Evolutionary conservation across 176 grass and related monocot genomes (phyloP).

Genomic region (Bromus sterilis): DNA sequence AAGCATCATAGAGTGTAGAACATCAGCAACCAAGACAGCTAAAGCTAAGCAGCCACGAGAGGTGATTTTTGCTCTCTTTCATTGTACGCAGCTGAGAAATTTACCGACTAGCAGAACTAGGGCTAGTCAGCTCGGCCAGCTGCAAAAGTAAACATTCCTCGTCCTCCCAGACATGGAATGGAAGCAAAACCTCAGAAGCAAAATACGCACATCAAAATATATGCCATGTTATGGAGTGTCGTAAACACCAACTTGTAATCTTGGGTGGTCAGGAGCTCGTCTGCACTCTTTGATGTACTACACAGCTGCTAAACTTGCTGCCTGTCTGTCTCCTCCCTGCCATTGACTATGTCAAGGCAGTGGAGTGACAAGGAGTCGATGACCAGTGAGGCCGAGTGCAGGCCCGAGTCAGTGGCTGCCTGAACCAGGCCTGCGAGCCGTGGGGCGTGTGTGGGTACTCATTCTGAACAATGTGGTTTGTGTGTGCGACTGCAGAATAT

Average conservation of each 20-base stretch:
- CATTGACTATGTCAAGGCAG: too few relatives aligned
- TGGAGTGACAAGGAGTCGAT: too few relatives aligned
- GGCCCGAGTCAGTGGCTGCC: too few relatives aligned
- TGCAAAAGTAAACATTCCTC: constrained; percentile 8
- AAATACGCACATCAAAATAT: not conserved
- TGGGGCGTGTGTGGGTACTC: too few relatives aligned
- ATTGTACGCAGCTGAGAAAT: constrained; percentile 43
- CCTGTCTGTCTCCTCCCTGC: too few relatives aligned
- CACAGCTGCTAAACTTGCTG: constrained; percentile 38
- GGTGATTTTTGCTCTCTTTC: constrained; percentile 57
- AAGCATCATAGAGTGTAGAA: too few relatives aligned
- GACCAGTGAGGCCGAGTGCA: too few relatives aligned
- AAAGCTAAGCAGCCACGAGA: constrained; percentile 43
- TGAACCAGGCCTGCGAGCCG: too few relatives aligned
- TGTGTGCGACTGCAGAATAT: too few relatives aligned
- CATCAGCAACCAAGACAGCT: constrained; percentile 37
- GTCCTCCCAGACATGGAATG: not conserved
- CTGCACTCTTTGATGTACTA: not conserved
- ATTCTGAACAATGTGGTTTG: too few relatives aligned
- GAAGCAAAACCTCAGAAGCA: not conserved
- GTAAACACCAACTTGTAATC: not conserved
- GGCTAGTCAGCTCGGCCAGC: constrained; percentile 60
- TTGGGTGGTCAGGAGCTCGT: constrained; percentile 3
- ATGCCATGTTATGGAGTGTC: not conserved
- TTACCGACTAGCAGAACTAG: constrained; percentile 35